Base-by-base conservation (phyloP, 1,139 yeast species). In the Blastobotrys apis region DNA sequence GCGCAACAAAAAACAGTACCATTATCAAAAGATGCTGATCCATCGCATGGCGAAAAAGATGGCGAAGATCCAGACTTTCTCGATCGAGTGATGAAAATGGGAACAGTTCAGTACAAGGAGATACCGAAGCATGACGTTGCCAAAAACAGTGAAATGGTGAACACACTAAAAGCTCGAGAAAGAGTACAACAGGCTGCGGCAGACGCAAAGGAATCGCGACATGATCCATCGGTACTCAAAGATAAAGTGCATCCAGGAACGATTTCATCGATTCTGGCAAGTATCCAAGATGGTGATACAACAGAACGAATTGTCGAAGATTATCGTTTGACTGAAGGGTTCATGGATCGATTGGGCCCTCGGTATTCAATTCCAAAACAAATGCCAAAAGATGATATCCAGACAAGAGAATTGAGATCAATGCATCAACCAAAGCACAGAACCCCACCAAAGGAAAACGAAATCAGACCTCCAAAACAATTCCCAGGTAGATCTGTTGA, bases 71-170 rank as follows among this genome's bases (percentile, higher is more conserved):
- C 36, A 9, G 43, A 39, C 33, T 41, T 35, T 13, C 31, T 41
- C n/a, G 41, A 43, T 19, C 26, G 37, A n/a, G 30, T 43, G 22
- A 15, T 30, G 23, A 20, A 17, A 16, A 17, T 43, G 30, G 47
- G 47, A 2, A 31, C 47, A 5, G 47, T 43, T 5, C 22, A 43
- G 33, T 39, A 22, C 34, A 16, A 43, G 15, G 33, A 23, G 4
- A n/a, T 32, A 8, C 31, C 39, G n/a, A n/a, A 16, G 5, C 13
- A 32, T n/a, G 21, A 21, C 6, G 26, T 30, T 10, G 5, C 17
- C 27, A 37, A 32, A 22, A 9, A 25, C 15, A 37, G 37, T 26
- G 45, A 37, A 4, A 27, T 29, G 6, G 19, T 42, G 8, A 16
- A 9, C 9, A 39, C 45, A 5, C 26, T 42, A 16, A 5, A 26